A percentile compares a stretch with the other conserved stretches of the same genome.
Conservation (phyloP, 495 filamentous ascomycete genomes). For the Stereocaulon alpinum region DNA sequence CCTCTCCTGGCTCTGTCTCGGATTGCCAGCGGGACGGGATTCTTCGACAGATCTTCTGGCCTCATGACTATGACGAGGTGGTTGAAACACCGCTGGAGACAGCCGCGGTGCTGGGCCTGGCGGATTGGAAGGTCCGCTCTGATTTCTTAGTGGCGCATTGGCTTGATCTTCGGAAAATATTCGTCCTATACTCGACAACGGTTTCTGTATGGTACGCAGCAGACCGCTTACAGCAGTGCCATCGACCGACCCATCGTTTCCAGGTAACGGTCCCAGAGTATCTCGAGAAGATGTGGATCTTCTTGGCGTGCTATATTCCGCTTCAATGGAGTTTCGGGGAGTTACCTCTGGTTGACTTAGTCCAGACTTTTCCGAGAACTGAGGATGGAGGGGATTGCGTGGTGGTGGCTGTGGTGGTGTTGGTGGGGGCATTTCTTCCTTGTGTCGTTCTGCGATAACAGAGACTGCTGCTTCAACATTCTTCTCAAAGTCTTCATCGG, state of each 20-base stretch:
- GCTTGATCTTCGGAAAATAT: slow-evolving; percentile 82
- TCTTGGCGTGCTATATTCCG: slow-evolving; percentile 40
- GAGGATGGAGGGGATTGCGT: slow-evolving; percentile 23
- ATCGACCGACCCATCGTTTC: slow-evolving; percentile 52
- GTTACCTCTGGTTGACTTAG: slow-evolving; percentile 43
- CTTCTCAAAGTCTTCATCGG: slow-evolving; percentile 87
- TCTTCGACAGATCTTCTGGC: slow-evolving; percentile 28
- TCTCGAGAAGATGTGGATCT: slow-evolving; percentile 32
- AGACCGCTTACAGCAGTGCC: slow-evolving; percentile 75
- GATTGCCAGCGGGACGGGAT: slow-evolving; percentile 24
- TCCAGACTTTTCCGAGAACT: slow-evolving; percentile 52
- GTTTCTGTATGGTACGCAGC: slow-evolving; percentile 81
- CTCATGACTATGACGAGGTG: slow-evolving; percentile 37
- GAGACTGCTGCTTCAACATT: slow-evolving; percentile 94
- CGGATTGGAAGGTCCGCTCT: slow-evolving; percentile 35
- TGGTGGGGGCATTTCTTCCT: slow-evolving; percentile 37
- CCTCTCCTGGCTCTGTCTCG: slow-evolving; percentile 27
- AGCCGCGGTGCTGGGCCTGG: slow-evolving; percentile 51
- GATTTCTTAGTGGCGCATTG: slow-evolving; percentile 22
- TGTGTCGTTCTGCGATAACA: slow-evolving; percentile 85
- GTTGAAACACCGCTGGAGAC: slow-evolving; percentile 46
- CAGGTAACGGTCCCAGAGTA: slow-evolving; percentile 30
- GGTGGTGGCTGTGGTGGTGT: slow-evolving; percentile 34
- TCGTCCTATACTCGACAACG: slow-evolving; percentile 87
- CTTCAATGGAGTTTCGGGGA: slow-evolving; percentile 45